Evolutionary conservation across 352 stramenopile species (phyloP).

Genomic region (Phytophthora sp.): DNA sequence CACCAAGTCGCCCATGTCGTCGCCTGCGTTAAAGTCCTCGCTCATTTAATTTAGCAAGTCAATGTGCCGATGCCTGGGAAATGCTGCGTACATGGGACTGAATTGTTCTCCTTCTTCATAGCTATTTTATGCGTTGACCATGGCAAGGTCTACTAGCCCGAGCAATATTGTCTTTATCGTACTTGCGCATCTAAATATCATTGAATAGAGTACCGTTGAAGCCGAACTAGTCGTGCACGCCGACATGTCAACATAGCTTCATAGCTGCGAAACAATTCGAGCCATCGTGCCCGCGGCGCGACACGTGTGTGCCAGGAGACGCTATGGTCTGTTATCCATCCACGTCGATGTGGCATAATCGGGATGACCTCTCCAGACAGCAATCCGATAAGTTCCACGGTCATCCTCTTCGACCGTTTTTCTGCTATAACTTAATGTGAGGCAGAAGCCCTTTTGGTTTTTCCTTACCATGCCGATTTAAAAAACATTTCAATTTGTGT

Average conservation of each 20-base stretch:
- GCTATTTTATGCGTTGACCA: neutral
- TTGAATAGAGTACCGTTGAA: neutral
- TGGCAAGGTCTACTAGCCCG: neutral
- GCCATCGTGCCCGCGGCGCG: too few relatives aligned
- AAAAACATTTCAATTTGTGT: neutral
- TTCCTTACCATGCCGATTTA: neutral
- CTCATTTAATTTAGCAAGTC: too few relatives aligned
- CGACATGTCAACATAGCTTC: too few relatives aligned
- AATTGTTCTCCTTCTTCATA: neutral
- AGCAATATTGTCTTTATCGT: too few relatives aligned
- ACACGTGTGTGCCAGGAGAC: neutral
- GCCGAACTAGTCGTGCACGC: neutral
- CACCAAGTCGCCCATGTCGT: constrained; percentile 10
- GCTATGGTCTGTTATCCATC: neutral
- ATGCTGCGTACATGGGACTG: too few relatives aligned
- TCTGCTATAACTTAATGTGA: neutral
- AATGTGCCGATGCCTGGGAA: too few relatives aligned
- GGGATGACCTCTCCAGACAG: neutral
- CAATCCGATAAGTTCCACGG: neutral
- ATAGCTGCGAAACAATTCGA: too few relatives aligned
- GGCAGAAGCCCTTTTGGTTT: neutral
- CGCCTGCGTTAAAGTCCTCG: constrained; percentile 12
- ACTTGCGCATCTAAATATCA: neutral
- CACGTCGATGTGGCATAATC: neutral
- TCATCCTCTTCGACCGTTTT: neutral